Evolutionary conservation across 805 yeast genomes (phyloP).

Genomic region (Candida nanaspora): DNA sequence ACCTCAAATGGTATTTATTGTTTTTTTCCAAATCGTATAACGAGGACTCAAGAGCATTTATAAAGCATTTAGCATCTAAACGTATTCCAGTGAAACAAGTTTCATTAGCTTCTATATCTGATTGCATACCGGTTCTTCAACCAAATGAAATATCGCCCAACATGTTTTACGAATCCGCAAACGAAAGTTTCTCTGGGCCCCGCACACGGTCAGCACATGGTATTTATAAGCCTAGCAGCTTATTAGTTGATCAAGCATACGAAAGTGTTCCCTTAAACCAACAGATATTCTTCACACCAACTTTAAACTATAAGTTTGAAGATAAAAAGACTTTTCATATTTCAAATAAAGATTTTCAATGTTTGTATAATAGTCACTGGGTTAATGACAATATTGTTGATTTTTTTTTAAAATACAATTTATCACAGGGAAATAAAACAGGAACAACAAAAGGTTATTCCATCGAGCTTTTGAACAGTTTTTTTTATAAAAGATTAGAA

Average conservation of each 20-base stretch:
- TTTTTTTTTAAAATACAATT: slow-evolving; percentile 62
- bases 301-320: slow-evolving; percentile 42
- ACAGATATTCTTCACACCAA: slow-evolving; percentile 24
- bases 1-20: too few relatives aligned
- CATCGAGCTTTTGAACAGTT: slow-evolving; percentile 64
- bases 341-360: slow-evolving; percentile 64
- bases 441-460: slow-evolving; percentile 27
- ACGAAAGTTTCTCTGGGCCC: too few relatives aligned
- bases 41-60: too few relatives aligned
- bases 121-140: too few relatives aligned
- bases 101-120: too few relatives aligned
- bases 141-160: too few relatives aligned
- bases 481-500: slow-evolving; percentile 65
- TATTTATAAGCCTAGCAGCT: too few relatives aligned
- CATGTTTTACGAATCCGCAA: too few relatives aligned
- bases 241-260: slow-evolving; percentile 10
- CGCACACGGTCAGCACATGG: too few relatives aligned
- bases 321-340: slow-evolving; percentile 52
- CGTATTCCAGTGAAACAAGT: too few relatives aligned
- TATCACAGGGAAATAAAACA: slow-evolving; percentile 26
- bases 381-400: slow-evolving; percentile 85
- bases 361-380: slow-evolving; percentile 78
- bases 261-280: slow-evolving; percentile 23
- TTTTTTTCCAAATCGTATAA: too few relatives aligned
- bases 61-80: too few relatives aligned